Evolutionary conservation across 2,329 filamentous ascomycete species (phyloP).

Genomic region (Rhexocercosporidium sp.): DNA sequence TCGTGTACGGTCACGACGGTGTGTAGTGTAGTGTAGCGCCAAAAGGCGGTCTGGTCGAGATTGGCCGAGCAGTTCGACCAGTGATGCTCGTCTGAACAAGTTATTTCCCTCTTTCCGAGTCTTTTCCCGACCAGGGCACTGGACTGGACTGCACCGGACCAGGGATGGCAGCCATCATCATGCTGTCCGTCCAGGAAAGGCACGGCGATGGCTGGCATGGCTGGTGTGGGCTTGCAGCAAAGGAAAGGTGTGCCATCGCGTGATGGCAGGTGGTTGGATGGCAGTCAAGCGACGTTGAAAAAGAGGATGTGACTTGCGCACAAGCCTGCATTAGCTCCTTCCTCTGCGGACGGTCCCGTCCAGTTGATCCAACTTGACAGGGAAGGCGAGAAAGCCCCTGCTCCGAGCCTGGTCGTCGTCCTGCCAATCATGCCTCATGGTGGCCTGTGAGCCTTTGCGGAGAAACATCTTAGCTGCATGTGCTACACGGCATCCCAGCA

Average conservation of each 20-base stretch:
- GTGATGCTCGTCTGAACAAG: constrained; percentile 17
- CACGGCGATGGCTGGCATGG: constrained; percentile 3
- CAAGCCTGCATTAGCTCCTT: constrained; percentile 12
- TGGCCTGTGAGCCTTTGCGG: neutral
- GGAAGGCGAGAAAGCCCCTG: constrained; percentile 6
- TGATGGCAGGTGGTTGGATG: constrained; percentile 29
- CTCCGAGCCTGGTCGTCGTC: neutral
- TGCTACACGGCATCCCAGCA: neutral
- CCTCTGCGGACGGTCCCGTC: constrained; percentile 13
- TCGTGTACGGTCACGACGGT: constrained; percentile 17
- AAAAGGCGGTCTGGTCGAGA: constrained; percentile 39
- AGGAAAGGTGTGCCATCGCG: constrained; percentile 24
- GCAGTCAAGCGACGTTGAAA: constrained; percentile 11
- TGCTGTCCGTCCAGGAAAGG: constrained; percentile 2
- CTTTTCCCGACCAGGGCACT: neutral
- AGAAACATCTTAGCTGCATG: constrained; percentile 1
- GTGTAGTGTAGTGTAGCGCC: constrained; percentile 30
- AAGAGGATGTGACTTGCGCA: constrained; percentile 10
- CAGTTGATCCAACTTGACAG: constrained; percentile 9
- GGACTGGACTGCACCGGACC: neutral
- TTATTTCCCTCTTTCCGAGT: neutral
- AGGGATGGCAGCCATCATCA: constrained; percentile 27
- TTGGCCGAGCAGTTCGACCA: constrained; percentile 38
- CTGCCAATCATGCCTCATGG: constrained; percentile 9
- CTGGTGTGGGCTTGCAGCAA: neutral